A percentile compares a stretch with the other conserved stretches of the same genome.
phyloP scores from a whole-genome alignment of 2,329 filamentous ascomycete species.

The Phialophora chinensis region DNA sequence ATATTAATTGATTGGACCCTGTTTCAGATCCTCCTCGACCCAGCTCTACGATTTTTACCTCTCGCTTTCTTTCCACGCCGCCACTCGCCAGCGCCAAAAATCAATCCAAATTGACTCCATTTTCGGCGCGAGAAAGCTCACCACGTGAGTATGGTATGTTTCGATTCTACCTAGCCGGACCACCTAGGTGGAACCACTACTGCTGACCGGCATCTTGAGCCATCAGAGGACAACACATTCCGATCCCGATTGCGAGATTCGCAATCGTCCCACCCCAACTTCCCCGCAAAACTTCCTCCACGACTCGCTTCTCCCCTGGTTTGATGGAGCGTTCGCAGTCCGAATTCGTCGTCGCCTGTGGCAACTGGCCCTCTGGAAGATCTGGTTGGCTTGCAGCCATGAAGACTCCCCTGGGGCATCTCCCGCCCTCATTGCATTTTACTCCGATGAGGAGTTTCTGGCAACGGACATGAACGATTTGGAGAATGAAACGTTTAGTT shows the following conservation, averaged over 20 bases:
- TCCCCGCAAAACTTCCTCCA: neutral
- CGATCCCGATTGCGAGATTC: neutral
- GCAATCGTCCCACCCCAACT: neutral
- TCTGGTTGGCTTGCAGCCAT: neutral
- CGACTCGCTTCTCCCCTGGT: neutral
- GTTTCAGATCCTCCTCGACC: neutral
- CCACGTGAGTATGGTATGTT: neutral
- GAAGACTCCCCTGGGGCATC: neutral
- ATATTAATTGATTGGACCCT: neutral
- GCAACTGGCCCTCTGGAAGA: neutral
- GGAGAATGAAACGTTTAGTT: neutral
- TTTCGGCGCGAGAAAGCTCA: neutral
- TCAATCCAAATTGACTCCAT: neutral
- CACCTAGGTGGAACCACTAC: neutral
- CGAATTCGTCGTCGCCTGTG: neutral
- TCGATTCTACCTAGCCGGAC: neutral
- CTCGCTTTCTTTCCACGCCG: neutral
- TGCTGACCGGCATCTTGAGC: neutral
- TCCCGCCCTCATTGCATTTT: neutral
- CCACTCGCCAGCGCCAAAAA: neutral
- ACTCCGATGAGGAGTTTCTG: constrained; percentile 1
- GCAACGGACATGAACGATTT: neutral
- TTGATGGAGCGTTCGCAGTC: neutral
- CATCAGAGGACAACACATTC: neutral
- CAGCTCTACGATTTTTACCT: neutral